Conservation (phyloP, 2,329 filamentous ascomycete species). For the Monosporascus sp. region DNA sequence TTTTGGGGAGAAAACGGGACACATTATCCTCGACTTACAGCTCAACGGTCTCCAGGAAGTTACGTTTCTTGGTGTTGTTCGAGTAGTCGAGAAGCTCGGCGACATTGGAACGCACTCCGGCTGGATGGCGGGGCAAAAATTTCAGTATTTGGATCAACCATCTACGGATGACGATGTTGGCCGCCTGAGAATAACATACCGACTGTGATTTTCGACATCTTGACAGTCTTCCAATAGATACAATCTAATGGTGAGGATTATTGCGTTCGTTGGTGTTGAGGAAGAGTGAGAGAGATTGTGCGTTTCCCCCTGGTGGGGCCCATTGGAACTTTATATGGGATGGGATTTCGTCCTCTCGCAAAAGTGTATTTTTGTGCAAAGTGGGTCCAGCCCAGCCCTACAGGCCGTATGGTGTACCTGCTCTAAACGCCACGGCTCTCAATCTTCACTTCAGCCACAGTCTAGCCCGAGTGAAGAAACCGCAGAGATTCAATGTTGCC, state of each 20-base stretch:
- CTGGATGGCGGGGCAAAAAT: constrained; percentile 26
- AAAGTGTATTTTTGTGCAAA: too few species aligned
- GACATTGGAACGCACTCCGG: constrained; percentile 55
- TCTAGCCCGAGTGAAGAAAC: too few species aligned
- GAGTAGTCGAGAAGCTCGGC: constrained; percentile 93
- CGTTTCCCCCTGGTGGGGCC: neutral
- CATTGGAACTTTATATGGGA: neutral
- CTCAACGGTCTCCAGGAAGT: constrained; percentile 94
- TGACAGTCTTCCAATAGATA: constrained; percentile 85
- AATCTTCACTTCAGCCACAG: too few species aligned
- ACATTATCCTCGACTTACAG: constrained; percentile 24
- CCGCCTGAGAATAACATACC: constrained; percentile 35
- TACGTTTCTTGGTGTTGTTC: constrained; percentile 91
- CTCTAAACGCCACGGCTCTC: too few species aligned
- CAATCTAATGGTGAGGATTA: constrained; percentile 69
- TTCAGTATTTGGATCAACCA: constrained; percentile 4
- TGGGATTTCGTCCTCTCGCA: neutral
- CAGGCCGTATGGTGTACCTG: too few species aligned
- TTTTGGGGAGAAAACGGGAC: too few species aligned
- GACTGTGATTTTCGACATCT: constrained; percentile 84
- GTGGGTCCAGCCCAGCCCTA: too few species aligned
- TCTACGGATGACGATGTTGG: neutral
- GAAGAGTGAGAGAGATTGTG: constrained; percentile 1
- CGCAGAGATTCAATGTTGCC: too few species aligned
- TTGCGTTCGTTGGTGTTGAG: constrained; percentile 29